Evolutionary conservation across 164 flowering plant genomes (phyloP).

Genomic region (Tinospora cordifolia): DNA sequence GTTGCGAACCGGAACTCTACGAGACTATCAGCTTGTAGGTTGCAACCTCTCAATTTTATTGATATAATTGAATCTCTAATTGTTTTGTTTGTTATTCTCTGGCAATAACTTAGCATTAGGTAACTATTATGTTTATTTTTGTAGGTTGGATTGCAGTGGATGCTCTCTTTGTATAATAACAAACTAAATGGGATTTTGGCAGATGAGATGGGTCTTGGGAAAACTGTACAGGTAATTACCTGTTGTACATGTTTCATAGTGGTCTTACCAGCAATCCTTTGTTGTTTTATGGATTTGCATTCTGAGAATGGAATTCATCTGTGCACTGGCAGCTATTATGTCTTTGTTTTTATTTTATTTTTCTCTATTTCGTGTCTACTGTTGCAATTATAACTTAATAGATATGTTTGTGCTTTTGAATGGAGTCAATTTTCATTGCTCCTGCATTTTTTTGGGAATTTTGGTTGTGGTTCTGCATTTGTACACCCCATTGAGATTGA

Average conservation of each 20-base stretch:
- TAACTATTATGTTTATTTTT: slow-evolving; percentile 1
- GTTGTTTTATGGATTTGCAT: background rate
- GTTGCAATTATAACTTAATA: too few species aligned
- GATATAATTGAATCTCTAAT: slow-evolving; percentile 1
- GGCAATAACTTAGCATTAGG: background rate
- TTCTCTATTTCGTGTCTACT: background rate
- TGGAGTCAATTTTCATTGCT: too few species aligned
- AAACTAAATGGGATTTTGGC: slow-evolving; percentile 97
- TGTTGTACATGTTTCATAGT: background rate
- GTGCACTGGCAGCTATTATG: background rate
- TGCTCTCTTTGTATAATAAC: slow-evolving; percentile 97
- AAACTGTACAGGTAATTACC: slow-evolving; percentile 81
- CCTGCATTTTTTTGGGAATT: too few species aligned
- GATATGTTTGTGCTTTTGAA: too few species aligned
- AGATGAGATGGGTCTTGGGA: slow-evolving; percentile 99
- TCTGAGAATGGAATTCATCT: background rate
- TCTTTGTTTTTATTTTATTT: too few species aligned
- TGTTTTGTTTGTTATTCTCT: background rate
- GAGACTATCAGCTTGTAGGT: slow-evolving; percentile 98
- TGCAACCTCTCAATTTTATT: slow-evolving; percentile 17
- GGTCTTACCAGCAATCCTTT: slow-evolving; percentile 1
- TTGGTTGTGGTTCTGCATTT: background rate
- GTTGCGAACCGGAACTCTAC: slow-evolving; percentile 80
- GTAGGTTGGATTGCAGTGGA: slow-evolving; percentile 99
- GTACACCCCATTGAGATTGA: background rate